Conservation (phyloP, 2,329 filamentous ascomycete species). For the Scedosporium minutisporum region DNA sequence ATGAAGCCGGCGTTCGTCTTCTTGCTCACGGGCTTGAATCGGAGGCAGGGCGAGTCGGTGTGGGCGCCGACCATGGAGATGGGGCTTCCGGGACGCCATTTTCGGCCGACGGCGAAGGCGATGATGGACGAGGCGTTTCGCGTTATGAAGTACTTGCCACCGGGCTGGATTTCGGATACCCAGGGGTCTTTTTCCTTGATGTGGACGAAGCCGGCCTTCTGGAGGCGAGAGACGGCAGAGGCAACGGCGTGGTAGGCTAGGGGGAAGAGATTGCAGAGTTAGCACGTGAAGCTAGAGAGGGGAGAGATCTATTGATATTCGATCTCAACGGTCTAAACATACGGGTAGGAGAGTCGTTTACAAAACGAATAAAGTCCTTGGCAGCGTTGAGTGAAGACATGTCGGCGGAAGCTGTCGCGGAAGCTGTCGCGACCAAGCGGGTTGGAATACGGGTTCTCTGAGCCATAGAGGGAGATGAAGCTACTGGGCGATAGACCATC, state of each 20-base stretch:
- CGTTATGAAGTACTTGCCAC: conserved; percentile 93
- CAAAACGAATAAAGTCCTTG: conserved; percentile 82
- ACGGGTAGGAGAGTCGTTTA: conserved; percentile 93
- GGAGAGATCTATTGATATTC: conserved; percentile 1
- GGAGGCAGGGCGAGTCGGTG: conserved; percentile 86
- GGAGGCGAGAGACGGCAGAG: conserved; percentile 64
- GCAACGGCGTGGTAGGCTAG: conserved; percentile 90
- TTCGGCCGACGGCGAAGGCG: conserved; percentile 81
- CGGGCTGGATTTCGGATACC: conserved; percentile 67
- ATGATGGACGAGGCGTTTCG: conserved; percentile 88
- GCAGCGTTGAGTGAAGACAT: conserved; percentile 51
- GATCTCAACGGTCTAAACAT: conserved; percentile 20
- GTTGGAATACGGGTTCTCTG: conserved; percentile 2
- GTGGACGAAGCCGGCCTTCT: conserved; percentile 74
- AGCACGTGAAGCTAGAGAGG: neutral
- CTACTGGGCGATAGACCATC: conserved; percentile 4
- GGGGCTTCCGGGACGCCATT: conserved; percentile 86
- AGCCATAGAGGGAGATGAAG: neutral
- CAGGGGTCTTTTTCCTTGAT: conserved; percentile 89
- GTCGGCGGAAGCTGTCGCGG: conserved; percentile 15
- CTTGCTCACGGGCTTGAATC: conserved; percentile 90
- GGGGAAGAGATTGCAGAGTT: neutral
- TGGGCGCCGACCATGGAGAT: conserved; percentile 92
- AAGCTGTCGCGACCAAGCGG: conserved; percentile 6
- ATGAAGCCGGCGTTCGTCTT: conserved; percentile 78